phyloP scores from a whole-genome alignment of 768 basidiomycete genomes.

The Pleurotus tuoliensis region DNA sequence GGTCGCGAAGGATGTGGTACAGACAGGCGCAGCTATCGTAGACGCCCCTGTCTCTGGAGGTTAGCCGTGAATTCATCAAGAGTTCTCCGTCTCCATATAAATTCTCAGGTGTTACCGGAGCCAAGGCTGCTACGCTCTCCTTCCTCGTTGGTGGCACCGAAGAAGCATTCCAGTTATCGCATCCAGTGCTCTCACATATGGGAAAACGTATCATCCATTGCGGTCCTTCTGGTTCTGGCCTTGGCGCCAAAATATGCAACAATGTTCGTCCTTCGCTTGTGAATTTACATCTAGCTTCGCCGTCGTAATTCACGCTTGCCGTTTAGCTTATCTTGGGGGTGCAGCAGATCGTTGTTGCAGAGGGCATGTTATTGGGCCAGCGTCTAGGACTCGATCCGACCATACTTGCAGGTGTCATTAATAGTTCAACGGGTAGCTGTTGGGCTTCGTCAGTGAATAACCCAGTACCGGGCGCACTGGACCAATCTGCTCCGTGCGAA shows the following conservation, averaged over 20 bases:
- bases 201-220: constrained; percentile 81
- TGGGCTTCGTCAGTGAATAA: constrained; percentile 88
- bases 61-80: constrained; percentile 26
- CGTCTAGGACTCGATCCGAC: constrained; percentile 75
- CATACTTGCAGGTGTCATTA: constrained; percentile 78
- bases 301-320: constrained; percentile 1
- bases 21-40: constrained; percentile 68
- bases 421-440: constrained; percentile 79
- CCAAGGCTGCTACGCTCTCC: constrained; percentile 81
- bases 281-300: background rate
- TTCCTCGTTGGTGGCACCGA: constrained; percentile 87
- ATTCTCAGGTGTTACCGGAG: constrained; percentile 71
- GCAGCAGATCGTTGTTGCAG: constrained; percentile 80
- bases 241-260: constrained; percentile 90
- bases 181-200: constrained; percentile 67
- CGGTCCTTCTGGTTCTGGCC: constrained; percentile 74
- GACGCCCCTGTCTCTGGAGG: constrained; percentile 96
- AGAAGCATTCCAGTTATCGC: constrained; percentile 50
- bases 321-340: constrained; percentile 61
- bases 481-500: constrained; percentile 77
- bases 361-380: constrained; percentile 86
- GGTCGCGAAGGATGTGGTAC: constrained; percentile 52
- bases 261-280: constrained; percentile 45
- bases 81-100: constrained; percentile 7
- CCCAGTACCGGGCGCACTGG: constrained; percentile 74